Percentiles rank a stretch among this genome's conserved stretches.
phyloP scores from a whole-genome alignment of 1,284 basidiomycete genomes.

The Ustilago hordei region DNA sequence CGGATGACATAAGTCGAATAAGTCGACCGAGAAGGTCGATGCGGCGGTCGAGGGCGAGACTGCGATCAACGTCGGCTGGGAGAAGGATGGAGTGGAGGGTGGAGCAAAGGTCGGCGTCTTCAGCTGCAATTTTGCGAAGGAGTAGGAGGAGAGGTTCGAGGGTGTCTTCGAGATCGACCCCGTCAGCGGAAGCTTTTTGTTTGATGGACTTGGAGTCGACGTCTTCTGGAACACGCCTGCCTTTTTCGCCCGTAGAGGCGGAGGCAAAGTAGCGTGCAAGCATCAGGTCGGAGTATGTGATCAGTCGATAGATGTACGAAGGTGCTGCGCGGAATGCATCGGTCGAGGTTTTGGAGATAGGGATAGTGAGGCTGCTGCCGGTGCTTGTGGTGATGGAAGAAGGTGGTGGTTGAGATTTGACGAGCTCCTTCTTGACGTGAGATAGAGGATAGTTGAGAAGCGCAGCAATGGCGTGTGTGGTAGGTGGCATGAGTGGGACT shows the following conservation, averaged over 20 bases:
- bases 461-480: slow-evolving; percentile 60
- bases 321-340: slow-evolving; percentile 27
- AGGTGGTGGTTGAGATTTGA: not conserved
- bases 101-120: slow-evolving; percentile 34
- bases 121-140: slow-evolving; percentile 50
- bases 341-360: slow-evolving; percentile 31
- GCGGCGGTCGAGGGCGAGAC: slow-evolving; percentile 46
- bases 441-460: slow-evolving; percentile 58
- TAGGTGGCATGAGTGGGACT: slow-evolving; percentile 51
- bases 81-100: slow-evolving; percentile 32
- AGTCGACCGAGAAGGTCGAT: slow-evolving; percentile 52
- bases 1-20: slow-evolving; percentile 55
- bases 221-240: slow-evolving; percentile 32
- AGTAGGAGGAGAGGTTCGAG: slow-evolving; percentile 54
- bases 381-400: not conserved
- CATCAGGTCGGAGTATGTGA: slow-evolving; percentile 39
- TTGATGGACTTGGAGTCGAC: slow-evolving; percentile 41
- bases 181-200: slow-evolving; percentile 32
- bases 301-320: slow-evolving; percentile 28
- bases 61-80: slow-evolving; percentile 52
- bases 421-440: slow-evolving; percentile 30
- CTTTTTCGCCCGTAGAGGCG: slow-evolving; percentile 14
- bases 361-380: slow-evolving; percentile 3
- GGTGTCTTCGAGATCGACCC: slow-evolving; percentile 54
- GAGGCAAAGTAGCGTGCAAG: slow-evolving; percentile 39